These are phyloP conservation scores for Scheffersomyces lignicola DNA, from an alignment of 1,139 yeast genomes.

Conservation along the genomic window DNA sequence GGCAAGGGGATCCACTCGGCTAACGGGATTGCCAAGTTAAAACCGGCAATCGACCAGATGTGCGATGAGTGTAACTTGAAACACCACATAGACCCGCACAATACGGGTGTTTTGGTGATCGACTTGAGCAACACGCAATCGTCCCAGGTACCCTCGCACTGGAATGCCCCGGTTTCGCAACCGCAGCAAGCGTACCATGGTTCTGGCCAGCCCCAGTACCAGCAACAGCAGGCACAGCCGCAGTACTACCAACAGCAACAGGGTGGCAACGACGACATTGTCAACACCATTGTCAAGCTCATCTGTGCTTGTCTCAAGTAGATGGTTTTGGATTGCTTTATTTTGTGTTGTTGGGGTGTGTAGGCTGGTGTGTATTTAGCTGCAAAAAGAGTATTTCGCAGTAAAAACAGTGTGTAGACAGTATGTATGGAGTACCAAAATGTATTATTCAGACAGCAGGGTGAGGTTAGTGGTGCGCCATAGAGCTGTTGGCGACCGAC, in stretches of 20 bases:
- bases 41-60: slow-evolving; percentile 83
- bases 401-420: too few species aligned
- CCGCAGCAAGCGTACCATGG: slow-evolving; percentile 31
- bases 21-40: slow-evolving; percentile 79
- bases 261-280: slow-evolving; percentile 27
- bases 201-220: slow-evolving; percentile 27
- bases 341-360: too few species aligned
- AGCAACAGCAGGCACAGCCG: slow-evolving; percentile 24
- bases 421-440: too few species aligned
- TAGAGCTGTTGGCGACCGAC: too few species aligned
- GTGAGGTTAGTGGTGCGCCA: too few species aligned
- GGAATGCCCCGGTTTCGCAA: slow-evolving; percentile 37
- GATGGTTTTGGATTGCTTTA: too few species aligned
- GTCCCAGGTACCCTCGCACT: slow-evolving; percentile 50
- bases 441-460: too few species aligned
- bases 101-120: slow-evolving; percentile 78
- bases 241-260: slow-evolving; percentile 20
- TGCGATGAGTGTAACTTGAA: slow-evolving; percentile 65
- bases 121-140: slow-evolving; percentile 47
- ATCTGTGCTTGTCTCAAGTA: slow-evolving; percentile 32
- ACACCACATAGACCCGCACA: slow-evolving; percentile 64
- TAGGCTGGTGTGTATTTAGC: too few species aligned
- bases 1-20: slow-evolving; percentile 93
- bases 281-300: slow-evolving; percentile 31
- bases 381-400: too few species aligned